Conservation (phyloP, 305 asterid species). For the Fraxinus nigra region DNA sequence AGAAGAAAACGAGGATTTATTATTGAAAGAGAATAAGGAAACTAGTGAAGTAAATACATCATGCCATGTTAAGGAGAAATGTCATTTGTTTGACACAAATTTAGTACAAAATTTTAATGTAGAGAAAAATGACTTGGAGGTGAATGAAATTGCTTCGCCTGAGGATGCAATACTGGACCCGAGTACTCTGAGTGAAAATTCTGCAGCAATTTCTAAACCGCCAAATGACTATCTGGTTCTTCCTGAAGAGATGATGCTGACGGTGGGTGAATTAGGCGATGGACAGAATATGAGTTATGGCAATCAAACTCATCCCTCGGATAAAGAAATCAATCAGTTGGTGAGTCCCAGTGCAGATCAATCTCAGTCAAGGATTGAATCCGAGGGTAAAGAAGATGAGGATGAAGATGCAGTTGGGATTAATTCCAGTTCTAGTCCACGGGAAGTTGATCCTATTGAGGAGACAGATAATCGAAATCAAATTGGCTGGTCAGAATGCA, state of each 20-base stretch:
- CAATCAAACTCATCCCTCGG: slow-evolving; percentile 10
- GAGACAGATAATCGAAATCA: background rate
- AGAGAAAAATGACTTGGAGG: slow-evolving; percentile 10
- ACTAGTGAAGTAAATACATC: background rate
- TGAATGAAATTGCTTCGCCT: background rate
- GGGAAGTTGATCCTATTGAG: slow-evolving; percentile 1
- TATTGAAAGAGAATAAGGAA: slow-evolving; percentile 15
- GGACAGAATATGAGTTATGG: slow-evolving; percentile 1
- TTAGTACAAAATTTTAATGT: background rate
- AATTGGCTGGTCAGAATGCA: background rate
- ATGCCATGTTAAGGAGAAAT: slow-evolving; percentile 1
- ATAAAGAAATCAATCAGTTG: slow-evolving; percentile 23
- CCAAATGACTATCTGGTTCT: slow-evolving; percentile 16
- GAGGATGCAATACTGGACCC: slow-evolving; percentile 16
- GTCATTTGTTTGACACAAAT: background rate
- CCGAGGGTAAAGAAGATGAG: slow-evolving; percentile 1
- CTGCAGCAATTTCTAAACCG: slow-evolving; percentile 9
- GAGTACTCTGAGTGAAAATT: slow-evolving; percentile 2
- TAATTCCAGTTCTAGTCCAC: background rate
- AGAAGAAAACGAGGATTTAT: slow-evolving; percentile 24
- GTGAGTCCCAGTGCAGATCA: slow-evolving; percentile 15
- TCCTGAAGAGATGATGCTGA: slow-evolving; percentile 19
- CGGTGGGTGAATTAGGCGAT: slow-evolving; percentile 15
- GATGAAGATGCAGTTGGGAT: background rate
- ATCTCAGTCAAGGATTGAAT: background rate